Evolutionary conservation across 2,329 filamentous ascomycete genomes (phyloP).

Genomic region (Monilinia fructigena): DNA sequence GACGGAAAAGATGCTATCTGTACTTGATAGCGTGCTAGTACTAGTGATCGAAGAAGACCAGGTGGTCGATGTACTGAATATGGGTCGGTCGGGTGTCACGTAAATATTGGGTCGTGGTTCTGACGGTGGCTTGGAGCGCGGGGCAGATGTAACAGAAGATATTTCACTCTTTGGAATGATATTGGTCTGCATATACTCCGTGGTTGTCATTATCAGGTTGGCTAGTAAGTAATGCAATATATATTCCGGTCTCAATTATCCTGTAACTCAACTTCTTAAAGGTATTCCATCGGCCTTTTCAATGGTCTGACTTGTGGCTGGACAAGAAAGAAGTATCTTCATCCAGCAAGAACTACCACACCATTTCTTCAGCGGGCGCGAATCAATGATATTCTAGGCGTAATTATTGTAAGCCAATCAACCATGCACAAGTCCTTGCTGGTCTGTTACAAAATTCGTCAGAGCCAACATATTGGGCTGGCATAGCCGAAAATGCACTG

Average conservation of each 20-base stretch:
- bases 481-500: neutral
- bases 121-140: neutral
- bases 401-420: slow-evolving; percentile 2
- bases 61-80: neutral
- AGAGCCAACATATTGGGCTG: slow-evolving; percentile 5
- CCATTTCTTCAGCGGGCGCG: neutral
- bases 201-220: neutral
- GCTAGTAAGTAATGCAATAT: neutral
- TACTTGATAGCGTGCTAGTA: neutral
- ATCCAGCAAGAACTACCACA: neutral
- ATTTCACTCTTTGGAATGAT: neutral
- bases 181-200: neutral
- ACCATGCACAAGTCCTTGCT: neutral
- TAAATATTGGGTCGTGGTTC: neutral
- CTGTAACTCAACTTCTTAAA: neutral
- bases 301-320: slow-evolving; percentile 7
- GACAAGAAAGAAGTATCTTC: slow-evolving; percentile 1
- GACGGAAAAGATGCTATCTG: neutral
- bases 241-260: neutral
- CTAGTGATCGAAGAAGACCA: neutral
- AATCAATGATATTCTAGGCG: neutral
- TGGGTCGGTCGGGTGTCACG: slow-evolving; percentile 1
- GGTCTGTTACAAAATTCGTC: neutral
- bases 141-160: neutral
- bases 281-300: neutral